Evolutionary conservation across 1,284 basidiomycete species (phyloP).

Genomic region (Gymnopus androsaceus): DNA sequence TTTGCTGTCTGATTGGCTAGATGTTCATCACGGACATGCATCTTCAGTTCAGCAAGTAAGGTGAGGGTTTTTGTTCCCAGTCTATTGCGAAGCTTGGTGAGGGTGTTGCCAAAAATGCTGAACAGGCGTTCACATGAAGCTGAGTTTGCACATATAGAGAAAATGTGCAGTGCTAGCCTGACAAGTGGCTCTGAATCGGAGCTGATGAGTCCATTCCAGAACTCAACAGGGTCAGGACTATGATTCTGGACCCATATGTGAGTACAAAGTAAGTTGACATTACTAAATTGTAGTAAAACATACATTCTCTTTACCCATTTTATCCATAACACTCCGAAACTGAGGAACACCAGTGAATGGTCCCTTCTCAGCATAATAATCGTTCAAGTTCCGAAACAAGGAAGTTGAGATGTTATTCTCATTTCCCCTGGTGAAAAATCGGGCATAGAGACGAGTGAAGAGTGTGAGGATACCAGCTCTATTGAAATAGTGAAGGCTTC

Average conservation of each 20-base stretch:
- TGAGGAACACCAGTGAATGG: background rate
- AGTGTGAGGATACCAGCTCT: conserved; percentile 18
- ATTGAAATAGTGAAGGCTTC: background rate
- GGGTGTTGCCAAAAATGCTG: conserved; percentile 33
- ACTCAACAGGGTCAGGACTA: conserved; percentile 9
- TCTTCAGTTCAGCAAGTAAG: conserved; percentile 30
- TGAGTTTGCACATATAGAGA: conserved; percentile 36
- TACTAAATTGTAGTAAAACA: background rate
- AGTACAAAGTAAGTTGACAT: background rate
- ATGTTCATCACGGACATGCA: conserved; percentile 31
- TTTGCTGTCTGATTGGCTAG: background rate
- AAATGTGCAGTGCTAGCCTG: conserved; percentile 25
- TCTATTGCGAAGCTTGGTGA: conserved; percentile 30
- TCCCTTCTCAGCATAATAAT: background rate
- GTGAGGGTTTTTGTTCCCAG: conserved; percentile 23
- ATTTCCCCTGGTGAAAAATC: conserved; percentile 24
- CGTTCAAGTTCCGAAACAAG: background rate
- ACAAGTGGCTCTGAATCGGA: conserved; percentile 19
- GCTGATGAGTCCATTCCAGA: conserved; percentile 1
- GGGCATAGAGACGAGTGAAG: conserved; percentile 22
- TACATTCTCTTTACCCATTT: background rate
- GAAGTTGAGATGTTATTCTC: background rate
- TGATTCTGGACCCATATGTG: background rate
- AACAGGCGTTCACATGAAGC: conserved; percentile 38
- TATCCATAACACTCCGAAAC: no score